These are phyloP conservation scores for Colletotrichum sp. DNA, from an alignment of 2,329 filamentous ascomycete species.

Conservation along the genomic window DNA sequence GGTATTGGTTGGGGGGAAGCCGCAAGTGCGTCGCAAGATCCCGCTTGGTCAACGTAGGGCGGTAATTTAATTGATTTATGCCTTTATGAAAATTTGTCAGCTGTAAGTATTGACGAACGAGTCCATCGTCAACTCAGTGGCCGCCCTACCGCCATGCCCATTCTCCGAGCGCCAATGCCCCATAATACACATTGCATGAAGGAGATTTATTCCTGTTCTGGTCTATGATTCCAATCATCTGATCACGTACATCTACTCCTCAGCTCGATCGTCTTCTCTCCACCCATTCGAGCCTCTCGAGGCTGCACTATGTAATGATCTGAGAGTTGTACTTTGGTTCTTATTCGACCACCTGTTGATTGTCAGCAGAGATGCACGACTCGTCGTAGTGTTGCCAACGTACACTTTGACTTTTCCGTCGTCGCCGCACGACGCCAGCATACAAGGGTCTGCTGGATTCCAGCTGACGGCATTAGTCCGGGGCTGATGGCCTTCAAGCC, in stretches of 20 bases:
- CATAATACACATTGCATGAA: conserved; percentile 6
- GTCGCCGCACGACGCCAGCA: conserved; percentile 92
- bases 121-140: background rate
- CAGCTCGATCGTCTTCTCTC: conserved; percentile 7
- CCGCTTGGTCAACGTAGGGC: background rate
- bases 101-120: background rate
- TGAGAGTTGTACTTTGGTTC: conserved; percentile 23
- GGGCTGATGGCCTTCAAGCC: conserved; percentile 73
- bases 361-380: background rate
- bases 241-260: background rate
- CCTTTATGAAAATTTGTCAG: background rate
- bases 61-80: background rate
- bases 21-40: background rate
- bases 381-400: conserved; percentile 37
- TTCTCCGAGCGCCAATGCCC: conserved; percentile 1
- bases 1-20: background rate
- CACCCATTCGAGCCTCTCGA: conserved; percentile 11
- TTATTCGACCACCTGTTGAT: conserved; percentile 30
- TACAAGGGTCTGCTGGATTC: conserved; percentile 81
- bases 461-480: conserved; percentile 89
- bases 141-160: background rate
- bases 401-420: conserved; percentile 87
- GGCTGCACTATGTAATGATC: conserved; percentile 16
- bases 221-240: background rate
- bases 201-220: conserved; percentile 4